Base-by-base conservation (phyloP, 495 filamentous ascomycete genomes). In the Neurospora africana region DNA sequence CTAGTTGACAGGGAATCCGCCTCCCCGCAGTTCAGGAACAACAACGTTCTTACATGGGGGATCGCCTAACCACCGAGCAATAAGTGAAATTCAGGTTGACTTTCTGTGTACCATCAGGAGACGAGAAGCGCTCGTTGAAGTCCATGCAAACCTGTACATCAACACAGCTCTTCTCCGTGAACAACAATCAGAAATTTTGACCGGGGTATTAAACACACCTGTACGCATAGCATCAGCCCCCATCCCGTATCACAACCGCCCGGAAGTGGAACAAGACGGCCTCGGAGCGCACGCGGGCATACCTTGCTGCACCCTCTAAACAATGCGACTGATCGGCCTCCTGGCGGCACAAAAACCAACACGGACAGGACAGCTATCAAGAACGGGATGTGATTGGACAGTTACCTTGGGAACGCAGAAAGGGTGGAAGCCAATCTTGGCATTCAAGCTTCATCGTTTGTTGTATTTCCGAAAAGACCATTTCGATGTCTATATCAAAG, bases 201-300 rank as follows among this genome's bases (percentile, higher is more conserved):
- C 53, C 6, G 27, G 53, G 53, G 27, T 30, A 61, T 33, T 30
- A 11, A 27, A 58, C n/a, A 53, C 47, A 58, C n/a, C n/a, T 61
- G 6, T 19, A 61, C 23, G 11, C 53, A 33, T 61, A 76, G 74
- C 77, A 75, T 78, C 77, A 79, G 76, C 70, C 68, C 38, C 76
- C 73, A 67, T 69, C 35, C 68, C 71, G 72, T 70, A 72, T 72
- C 76, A 73, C 72, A 73, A 69, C 71, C 73, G 74, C 53, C 53
- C 4, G 53, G 53, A 61, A 58, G 47, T 27, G 47, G 4, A 58
- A 27, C 23, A 58, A 27, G 27, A 58, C 47, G 47, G 5, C 47
- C 11, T 58, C 21, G 47, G 47, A 58, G 47, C 44, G 47, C 47
- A 58, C 47, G 23, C 47, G 47, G 47, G 21, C 21, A 58, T 27